Conservation (phyloP, 495 filamentous ascomycete genomes). For the Acidomyces sp. region DNA sequence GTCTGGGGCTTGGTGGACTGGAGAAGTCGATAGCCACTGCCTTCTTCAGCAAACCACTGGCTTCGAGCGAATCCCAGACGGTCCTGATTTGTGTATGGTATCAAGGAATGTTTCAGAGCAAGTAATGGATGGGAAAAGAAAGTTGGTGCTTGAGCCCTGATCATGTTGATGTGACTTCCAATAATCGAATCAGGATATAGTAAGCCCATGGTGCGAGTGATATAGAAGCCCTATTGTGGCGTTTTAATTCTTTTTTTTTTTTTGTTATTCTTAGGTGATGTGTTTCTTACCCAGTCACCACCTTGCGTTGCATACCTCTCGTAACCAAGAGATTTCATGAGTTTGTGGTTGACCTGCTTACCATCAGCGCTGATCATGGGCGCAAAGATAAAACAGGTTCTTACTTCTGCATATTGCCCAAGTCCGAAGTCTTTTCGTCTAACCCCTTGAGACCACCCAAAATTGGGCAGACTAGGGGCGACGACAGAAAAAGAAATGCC, state of each 20-base stretch:
- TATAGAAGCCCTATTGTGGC: conserved; percentile 43
- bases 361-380: background rate
- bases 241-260: no score
- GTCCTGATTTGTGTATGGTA: conserved; percentile 26
- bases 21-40: conserved; percentile 42
- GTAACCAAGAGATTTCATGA: conserved; percentile 61
- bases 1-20: conserved; percentile 54
- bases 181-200: conserved; percentile 44
- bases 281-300: no score
- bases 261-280: no score
- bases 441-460: conserved; percentile 50
- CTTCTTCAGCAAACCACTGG: conserved; percentile 38
- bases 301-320: conserved; percentile 51
- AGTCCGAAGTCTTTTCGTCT: conserved; percentile 44
- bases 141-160: conserved; percentile 28
- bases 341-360: conserved; percentile 31
- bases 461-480: conserved; percentile 57
- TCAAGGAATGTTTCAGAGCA: conserved; percentile 31
- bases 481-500: conserved; percentile 54
- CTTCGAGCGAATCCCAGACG: conserved; percentile 27
- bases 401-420: conserved; percentile 41
- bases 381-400: background rate
- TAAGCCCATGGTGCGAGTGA: conserved; percentile 44
- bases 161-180: conserved; percentile 54
- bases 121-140: conserved; percentile 32